These are phyloP conservation scores for Phoenix roebelenii DNA, from an alignment of 176 grass and related monocot species.

Conservation along the genomic window DNA sequence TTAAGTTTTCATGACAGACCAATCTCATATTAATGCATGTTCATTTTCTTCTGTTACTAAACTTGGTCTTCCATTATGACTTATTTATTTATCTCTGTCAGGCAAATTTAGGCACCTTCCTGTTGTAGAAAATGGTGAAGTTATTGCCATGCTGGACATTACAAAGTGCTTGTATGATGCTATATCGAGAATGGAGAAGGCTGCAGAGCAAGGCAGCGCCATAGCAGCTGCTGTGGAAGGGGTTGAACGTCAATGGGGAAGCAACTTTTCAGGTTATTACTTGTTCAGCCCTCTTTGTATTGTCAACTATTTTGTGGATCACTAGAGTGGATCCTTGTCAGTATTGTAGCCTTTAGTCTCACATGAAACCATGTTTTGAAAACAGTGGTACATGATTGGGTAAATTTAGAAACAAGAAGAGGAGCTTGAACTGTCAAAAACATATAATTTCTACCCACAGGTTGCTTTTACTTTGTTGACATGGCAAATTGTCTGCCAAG, in stretches of 20 bases:
- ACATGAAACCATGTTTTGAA: too few species aligned
- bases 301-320: too few species aligned
- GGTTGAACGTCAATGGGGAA: constrained; percentile 80
- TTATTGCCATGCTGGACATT: constrained; percentile 98
- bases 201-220: constrained; percentile 89
- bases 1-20: too few species aligned
- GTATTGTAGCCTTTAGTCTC: too few species aligned
- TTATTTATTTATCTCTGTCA: constrained; percentile 29
- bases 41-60: not conserved
- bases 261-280: constrained; percentile 58
- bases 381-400: not conserved
- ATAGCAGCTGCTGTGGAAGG: constrained; percentile 95
- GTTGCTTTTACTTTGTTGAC: too few species aligned
- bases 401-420: constrained; percentile 3
- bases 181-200: constrained; percentile 94
- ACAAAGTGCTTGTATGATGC: constrained; percentile 96
- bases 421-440: too few species aligned
- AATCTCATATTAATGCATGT: too few species aligned
- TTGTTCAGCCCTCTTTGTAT: not conserved
- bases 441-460: too few species aligned
- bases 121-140: constrained; percentile 97
- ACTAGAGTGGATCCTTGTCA: too few species aligned
- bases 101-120: constrained; percentile 99
- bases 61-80: constrained; percentile 12
- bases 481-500: too few species aligned